Percentiles rank a stretch among this genome's conserved stretches.
Conservation (phyloP, 257 asterid genomes). For the Solanum lycopersicoides region DNA sequence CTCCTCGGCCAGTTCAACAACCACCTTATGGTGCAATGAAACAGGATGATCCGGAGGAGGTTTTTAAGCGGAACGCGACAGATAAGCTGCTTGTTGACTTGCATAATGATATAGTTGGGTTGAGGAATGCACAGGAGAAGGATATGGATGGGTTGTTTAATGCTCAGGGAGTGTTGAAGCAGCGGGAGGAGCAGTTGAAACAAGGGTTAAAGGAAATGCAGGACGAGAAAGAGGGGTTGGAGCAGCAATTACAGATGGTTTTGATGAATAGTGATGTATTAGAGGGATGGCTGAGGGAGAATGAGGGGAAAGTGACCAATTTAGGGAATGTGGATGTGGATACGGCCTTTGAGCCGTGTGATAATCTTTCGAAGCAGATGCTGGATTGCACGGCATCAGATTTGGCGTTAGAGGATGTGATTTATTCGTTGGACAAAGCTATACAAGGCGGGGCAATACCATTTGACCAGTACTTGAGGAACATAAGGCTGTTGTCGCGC, state of each 20-base stretch:
- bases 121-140: constrained; percentile 54
- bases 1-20: constrained; percentile 60
- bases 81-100: constrained; percentile 49
- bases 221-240: constrained; percentile 84
- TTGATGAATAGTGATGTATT: constrained; percentile 64
- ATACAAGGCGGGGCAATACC: constrained; percentile 80
- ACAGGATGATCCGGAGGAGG: constrained; percentile 62
- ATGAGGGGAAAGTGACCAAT: constrained; percentile 39
- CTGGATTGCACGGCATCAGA: constrained; percentile 65
- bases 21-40: constrained; percentile 43
- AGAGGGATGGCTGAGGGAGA: constrained; percentile 77
- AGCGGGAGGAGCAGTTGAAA: constrained; percentile 49
- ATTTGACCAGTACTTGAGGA: constrained; percentile 81
- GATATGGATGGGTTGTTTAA: constrained; percentile 73
- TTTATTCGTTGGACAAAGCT: constrained; percentile 85
- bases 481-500: constrained; percentile 65
- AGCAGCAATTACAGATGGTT: constrained; percentile 82
- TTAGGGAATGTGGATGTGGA: constrained; percentile 38
- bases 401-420: constrained; percentile 71
- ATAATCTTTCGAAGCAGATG: constrained; percentile 69
- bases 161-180: constrained; percentile 52
- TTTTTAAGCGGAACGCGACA: constrained; percentile 45
- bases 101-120: constrained; percentile 46
- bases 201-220: constrained; percentile 74
- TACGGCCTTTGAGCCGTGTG: constrained; percentile 55